A percentile compares a stretch with the other conserved stretches of the same genome.
These are phyloP conservation scores for Amesomyces nigricolor DNA, from an alignment of 2,329 filamentous ascomycete genomes.

Conservation along the genomic window DNA sequence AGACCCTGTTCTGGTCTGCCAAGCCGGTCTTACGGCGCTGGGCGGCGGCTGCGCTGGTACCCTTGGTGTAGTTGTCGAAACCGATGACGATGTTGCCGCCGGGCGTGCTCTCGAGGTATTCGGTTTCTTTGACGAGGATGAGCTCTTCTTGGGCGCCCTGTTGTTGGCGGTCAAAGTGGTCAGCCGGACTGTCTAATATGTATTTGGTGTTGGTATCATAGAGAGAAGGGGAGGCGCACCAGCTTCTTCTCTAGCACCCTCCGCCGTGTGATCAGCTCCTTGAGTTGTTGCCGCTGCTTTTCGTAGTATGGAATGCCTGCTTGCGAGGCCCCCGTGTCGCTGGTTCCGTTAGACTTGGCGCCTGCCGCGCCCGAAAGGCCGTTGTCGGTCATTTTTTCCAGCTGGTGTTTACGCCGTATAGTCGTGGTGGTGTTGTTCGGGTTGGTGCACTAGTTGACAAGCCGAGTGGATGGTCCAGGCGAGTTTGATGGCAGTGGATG, in stretches of 20 bases:
- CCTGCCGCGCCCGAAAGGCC: not conserved
- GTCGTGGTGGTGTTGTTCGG: too few species aligned
- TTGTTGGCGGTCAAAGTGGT: conserved; percentile 1
- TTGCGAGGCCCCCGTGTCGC: conserved; percentile 22
- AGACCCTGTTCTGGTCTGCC: conserved; percentile 67
- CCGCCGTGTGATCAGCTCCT: conserved; percentile 62
- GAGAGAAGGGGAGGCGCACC: conserved; percentile 23
- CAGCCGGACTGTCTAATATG: not conserved
- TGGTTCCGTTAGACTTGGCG: conserved; percentile 5
- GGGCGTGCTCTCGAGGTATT: conserved; percentile 85
- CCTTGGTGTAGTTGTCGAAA: conserved; percentile 98
- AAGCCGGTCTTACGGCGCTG: conserved; percentile 60
- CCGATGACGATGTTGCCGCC: conserved; percentile 94
- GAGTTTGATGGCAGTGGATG: too few species aligned
- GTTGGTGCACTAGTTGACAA: too few species aligned
- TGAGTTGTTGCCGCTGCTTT: conserved; percentile 61
- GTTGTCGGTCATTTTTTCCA: conserved; percentile 3
- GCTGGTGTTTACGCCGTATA: too few species aligned
- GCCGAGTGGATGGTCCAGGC: too few species aligned
- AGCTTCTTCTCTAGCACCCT: conserved; percentile 43
- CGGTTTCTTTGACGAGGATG: conserved; percentile 76
- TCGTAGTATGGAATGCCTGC: conserved; percentile 63
- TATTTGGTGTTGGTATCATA: not conserved
- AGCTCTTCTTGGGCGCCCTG: conserved; percentile 57
- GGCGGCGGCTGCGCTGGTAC: conserved; percentile 57